Base-by-base conservation (phyloP, 139 green algal species). In the Auxenochlorella pyrenoidosa region DNA sequence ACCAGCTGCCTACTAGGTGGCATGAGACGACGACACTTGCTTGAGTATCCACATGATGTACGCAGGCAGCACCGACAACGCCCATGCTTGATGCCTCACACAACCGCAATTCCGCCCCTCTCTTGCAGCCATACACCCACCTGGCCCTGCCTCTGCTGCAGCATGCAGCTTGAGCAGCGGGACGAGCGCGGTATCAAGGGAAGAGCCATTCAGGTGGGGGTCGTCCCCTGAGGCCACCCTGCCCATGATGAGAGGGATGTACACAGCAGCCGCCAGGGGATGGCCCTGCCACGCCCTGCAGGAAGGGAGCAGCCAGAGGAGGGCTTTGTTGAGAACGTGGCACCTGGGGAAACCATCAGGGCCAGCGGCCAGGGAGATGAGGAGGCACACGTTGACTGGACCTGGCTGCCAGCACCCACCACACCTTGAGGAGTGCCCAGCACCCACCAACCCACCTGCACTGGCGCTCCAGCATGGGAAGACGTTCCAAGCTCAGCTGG, bases 401-500 rank as follows among this genome's bases (percentile, higher is more conserved):
- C n/a, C n/a, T n/a, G n/a, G n/a, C n/a, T n/a, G n/a, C n/a, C n/a
- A n/a, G n/a, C n/a, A n/a, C n/a, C n/a, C n/a, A n/a, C n/a, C n/a
- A n/a, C n/a, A 26, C 63, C 22, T 26, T 6, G 1, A 8, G 16
- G 2, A 16, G 8, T 5, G 2, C 24, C 1, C 63, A 13, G 5
- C 19, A 34, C 63, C 5, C 63, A 34, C 22, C 63, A 71, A 30
- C 22, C 63, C 30, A 75, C 66, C 76, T 82, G 80, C 86, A 90
- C 71, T 87, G 86, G 70, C 75, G 41, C 34, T 83, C 86, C 65
- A 90, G 47, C 66, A 87, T 82, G 36, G 28, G 13, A 5, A 80
- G 47, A 12, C 86, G 59, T 58, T 90, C 86, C 47, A 90, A n/a
- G 34, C 59, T 76, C 19, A 90, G 86, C 41, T 90, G 79, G 30